Conservation (phyloP, 2,329 filamentous ascomycete genomes). For the Sporothrix variecibatus region DNA sequence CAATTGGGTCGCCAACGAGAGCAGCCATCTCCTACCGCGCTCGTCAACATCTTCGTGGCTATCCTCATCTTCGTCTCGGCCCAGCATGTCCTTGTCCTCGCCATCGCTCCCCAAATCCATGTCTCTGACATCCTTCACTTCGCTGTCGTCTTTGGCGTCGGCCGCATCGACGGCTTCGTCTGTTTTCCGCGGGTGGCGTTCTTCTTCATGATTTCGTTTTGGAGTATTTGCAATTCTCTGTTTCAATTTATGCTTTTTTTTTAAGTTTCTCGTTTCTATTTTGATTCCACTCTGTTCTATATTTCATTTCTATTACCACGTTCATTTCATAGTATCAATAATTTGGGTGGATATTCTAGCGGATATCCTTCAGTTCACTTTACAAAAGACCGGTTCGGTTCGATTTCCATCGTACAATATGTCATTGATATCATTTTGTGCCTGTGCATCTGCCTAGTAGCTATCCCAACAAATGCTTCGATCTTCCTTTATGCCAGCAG, state of each 20-base stretch:
- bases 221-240: neutral
- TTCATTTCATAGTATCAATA: neutral
- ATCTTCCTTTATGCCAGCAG: conserved; percentile 43
- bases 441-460: neutral
- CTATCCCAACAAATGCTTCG: neutral
- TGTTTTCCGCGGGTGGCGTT: conserved; percentile 13
- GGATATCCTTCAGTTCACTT: neutral
- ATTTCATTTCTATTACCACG: neutral
- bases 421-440: conserved; percentile 28
- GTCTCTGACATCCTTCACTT: neutral
- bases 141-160: neutral
- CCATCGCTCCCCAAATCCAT: neutral
- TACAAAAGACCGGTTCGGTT: neutral
- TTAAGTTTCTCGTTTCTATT: neutral
- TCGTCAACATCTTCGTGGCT: neutral
- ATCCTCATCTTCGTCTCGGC: neutral
- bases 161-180: conserved; percentile 11
- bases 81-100: neutral
- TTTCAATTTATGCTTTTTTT: neutral
- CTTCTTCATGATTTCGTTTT: neutral
- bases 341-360: neutral
- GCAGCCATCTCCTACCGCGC: neutral
- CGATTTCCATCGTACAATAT: too few species aligned
- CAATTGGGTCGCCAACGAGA: neutral
- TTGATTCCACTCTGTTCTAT: neutral